Conservation (phyloP, 2,329 filamentous ascomycete species). For the Diaporthe sp. region DNA sequence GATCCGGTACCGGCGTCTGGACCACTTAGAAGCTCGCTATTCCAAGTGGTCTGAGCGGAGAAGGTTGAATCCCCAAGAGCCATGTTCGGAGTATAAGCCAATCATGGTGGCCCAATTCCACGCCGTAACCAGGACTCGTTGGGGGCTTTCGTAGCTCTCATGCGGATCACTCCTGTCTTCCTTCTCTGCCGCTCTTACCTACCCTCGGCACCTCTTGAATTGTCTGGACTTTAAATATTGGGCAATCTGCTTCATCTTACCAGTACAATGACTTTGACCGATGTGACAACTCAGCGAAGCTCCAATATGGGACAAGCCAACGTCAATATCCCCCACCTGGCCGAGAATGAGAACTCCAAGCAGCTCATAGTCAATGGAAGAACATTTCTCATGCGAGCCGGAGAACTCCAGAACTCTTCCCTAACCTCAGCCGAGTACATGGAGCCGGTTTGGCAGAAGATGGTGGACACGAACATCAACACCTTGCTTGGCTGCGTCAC, state of each 20-base stretch:
- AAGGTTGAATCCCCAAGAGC: not conserved
- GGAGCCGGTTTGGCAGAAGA: constrained; percentile 45
- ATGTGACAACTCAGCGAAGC: not conserved
- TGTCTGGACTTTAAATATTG: too few species aligned
- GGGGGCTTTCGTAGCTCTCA: not conserved
- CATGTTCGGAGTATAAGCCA: constrained; percentile 9
- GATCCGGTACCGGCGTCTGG: constrained; percentile 8
- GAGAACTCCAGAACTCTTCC: constrained; percentile 51
- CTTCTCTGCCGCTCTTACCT: not conserved
- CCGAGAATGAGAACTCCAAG: not conserved
- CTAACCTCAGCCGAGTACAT: constrained; percentile 48
- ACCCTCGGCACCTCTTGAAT: not conserved
- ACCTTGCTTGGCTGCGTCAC: constrained; percentile 50
- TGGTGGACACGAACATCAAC: constrained; percentile 48
- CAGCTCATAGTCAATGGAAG: constrained; percentile 9
- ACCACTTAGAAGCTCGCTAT: not conserved
- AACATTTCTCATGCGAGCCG: constrained; percentile 50
- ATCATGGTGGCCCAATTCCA: constrained; percentile 5
- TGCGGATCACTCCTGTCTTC: not conserved
- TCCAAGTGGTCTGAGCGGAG: not conserved
- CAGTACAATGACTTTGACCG: not conserved
- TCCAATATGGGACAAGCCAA: not conserved
- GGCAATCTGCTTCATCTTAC: not conserved
- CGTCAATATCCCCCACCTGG: constrained; percentile 2
- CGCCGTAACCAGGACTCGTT: not conserved